These are phyloP conservation scores for Cladosporium colombiae DNA, from an alignment of 2,329 filamentous ascomycete genomes.

Conservation along the genomic window DNA sequence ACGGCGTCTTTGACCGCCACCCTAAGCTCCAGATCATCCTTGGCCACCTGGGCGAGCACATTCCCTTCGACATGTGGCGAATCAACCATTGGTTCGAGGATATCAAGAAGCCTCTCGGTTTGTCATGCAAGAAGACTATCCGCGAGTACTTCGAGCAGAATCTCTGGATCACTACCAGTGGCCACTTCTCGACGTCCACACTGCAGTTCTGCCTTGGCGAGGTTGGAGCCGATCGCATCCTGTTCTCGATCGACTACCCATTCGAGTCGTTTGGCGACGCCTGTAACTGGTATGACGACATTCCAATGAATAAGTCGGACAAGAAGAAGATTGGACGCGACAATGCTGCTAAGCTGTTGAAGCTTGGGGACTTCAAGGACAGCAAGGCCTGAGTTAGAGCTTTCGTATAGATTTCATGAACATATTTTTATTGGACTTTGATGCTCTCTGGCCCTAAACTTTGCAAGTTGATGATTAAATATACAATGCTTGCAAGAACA, in stretches of 20 bases:
- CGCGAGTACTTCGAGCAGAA: slow-evolving; percentile 57
- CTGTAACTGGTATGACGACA: slow-evolving; percentile 34
- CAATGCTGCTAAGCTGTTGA: slow-evolving; percentile 35
- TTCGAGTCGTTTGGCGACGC: slow-evolving; percentile 35
- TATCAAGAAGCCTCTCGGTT: slow-evolving; percentile 53
- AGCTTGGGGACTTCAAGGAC: slow-evolving; percentile 28
- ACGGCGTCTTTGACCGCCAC: slow-evolving; percentile 52
- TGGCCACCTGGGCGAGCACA: slow-evolving; percentile 51
- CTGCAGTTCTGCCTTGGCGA: slow-evolving; percentile 53
- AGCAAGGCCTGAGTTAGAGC: neutral
- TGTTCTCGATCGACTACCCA: slow-evolving; percentile 37
- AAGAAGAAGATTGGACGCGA: slow-evolving; percentile 33
- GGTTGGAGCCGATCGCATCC: slow-evolving; percentile 41
- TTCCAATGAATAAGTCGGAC: slow-evolving; percentile 25
- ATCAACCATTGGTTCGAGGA: slow-evolving; percentile 52
- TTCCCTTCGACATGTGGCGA: slow-evolving; percentile 54
- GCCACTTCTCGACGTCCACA: slow-evolving; percentile 57
- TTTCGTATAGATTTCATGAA: neutral
- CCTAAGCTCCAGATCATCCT: slow-evolving; percentile 51
- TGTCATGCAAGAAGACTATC: slow-evolving; percentile 50
- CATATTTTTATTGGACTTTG: neutral
- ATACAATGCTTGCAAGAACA: neutral
- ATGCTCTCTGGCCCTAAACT: neutral
- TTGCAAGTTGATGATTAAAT: neutral
- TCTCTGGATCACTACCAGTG: slow-evolving; percentile 59